Evolutionary conservation across 2,329 filamentous ascomycete species (phyloP), one percentile per base, ranked within the genome.

Genomic region (Ceratocystis ficicola): DNA sequence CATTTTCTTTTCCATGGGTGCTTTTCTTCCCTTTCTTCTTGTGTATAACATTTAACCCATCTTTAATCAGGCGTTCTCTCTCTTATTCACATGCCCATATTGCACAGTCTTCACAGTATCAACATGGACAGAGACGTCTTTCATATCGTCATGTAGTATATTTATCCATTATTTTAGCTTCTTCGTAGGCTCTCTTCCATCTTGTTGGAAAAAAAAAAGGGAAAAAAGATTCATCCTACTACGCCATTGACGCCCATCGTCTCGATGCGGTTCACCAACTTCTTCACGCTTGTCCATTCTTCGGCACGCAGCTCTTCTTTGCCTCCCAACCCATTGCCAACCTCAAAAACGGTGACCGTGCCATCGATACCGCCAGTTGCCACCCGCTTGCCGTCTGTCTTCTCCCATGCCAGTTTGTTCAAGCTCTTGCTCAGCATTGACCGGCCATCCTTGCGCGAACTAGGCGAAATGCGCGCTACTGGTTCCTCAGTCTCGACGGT

Each of bases 401-500:
- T 85, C 76, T 99, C 94, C 94, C 94, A 99, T 0, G 90, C 88
- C 55, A 96, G 79, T 77, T 94, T 95, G 76, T 99, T 99, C 72
- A 99, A 77, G 73, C 91, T 95, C 77, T 90, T 88, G 67, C 87
- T 89, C 71, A 93, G 81, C 74, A 90, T 84, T 32, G 85, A 83
- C 75, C 83, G 76, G 68, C 86, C 82, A 60, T 85, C 83, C 71
- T 85, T 82, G 72, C 87, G 76, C 72, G 80, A 73, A 70, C 84
- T 88, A 0, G 91, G 91, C 63, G 84, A 84, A 70, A 91, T 87
- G 70, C 87, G 87, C 62, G 90, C 88, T 1, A 95, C 85, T 0
- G 94, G 94, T 60, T 97, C 90, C 76, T 99, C 94, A 0, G 88
- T 91, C 75, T 96, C 92, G 22, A 92, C 83, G 12, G 89, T 93